These are phyloP conservation scores for Cerioporus squamosus DNA, from an alignment of 1,284 basidiomycete genomes.

Conservation along the genomic window DNA sequence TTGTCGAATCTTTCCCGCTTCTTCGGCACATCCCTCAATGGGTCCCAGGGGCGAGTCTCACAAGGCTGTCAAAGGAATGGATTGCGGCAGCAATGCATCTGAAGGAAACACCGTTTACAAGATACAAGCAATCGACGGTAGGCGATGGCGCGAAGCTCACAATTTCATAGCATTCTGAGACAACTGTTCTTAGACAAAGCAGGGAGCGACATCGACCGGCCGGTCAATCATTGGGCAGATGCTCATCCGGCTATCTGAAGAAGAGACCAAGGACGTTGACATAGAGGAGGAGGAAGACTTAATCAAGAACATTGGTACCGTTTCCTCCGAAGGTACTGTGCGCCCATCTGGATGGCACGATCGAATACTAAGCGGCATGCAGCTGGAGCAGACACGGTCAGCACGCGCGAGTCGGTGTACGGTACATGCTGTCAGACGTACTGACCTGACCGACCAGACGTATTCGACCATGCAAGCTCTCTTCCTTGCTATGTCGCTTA, in stretches of 20 bases:
- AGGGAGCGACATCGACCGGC: background rate
- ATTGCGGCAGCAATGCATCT: background rate
- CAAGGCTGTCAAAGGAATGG: slow-evolving; percentile 3
- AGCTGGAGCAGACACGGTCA: slow-evolving; percentile 12
- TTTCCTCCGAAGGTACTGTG: slow-evolving; percentile 1
- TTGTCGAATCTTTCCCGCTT: slow-evolving; percentile 17
- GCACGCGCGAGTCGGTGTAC: background rate
- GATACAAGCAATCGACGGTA: too few species aligned
- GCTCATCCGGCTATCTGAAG: background rate
- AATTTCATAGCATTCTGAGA: too few species aligned
- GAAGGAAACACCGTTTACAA: background rate
- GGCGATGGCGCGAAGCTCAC: too few species aligned
- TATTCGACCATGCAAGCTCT: background rate
- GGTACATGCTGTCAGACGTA: too few species aligned
- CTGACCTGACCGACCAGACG: background rate
- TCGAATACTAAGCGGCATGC: background rate
- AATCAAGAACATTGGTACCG: background rate
- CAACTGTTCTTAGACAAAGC: background rate
- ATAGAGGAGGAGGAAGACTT: background rate
- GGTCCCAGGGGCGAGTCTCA: slow-evolving; percentile 19
- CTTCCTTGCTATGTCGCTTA: slow-evolving; percentile 24
- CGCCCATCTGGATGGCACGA: too few species aligned
- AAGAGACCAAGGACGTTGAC: background rate
- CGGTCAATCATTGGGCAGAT: background rate
- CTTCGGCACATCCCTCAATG: slow-evolving; percentile 15